These are phyloP conservation scores for Camptophora hylomeconis DNA, from an alignment of 2,329 filamentous ascomycete species.

Conservation along the genomic window DNA sequence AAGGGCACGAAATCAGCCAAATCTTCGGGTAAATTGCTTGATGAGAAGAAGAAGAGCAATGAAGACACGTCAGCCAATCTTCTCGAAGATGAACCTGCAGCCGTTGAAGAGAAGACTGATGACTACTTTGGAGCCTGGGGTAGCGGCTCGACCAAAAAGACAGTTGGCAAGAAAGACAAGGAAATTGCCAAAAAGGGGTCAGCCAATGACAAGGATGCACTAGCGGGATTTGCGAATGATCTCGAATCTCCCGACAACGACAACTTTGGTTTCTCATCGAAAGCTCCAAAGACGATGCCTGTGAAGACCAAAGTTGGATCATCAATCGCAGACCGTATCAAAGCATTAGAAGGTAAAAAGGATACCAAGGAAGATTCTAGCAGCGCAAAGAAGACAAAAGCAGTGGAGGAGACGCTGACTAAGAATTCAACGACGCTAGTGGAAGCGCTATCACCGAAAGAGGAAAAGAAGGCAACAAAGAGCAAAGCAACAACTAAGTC, in stretches of 20 bases:
- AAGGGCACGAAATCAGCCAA: slow-evolving; percentile 17
- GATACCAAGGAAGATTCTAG: slow-evolving; percentile 26
- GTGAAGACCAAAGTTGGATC: slow-evolving; percentile 29
- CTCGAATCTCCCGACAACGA: slow-evolving; percentile 25
- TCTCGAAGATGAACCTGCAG: slow-evolving; percentile 17
- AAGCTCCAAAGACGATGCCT: slow-evolving; percentile 28
- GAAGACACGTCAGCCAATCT: slow-evolving; percentile 23
- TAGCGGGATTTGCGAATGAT: slow-evolving; percentile 27
- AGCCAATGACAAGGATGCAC: slow-evolving; percentile 30
- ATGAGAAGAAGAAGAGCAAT: slow-evolving; percentile 17
- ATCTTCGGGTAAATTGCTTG: slow-evolving; percentile 12
- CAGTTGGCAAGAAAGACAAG: slow-evolving; percentile 27
- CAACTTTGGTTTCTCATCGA: slow-evolving; percentile 28
- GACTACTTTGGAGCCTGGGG: slow-evolving; percentile 20
- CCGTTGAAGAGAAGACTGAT: slow-evolving; percentile 12
- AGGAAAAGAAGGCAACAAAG: slow-evolving; percentile 28
- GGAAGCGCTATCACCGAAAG: slow-evolving; percentile 22
- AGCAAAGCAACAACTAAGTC: slow-evolving; percentile 22
- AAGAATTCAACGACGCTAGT: slow-evolving; percentile 26
- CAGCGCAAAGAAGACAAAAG: slow-evolving; percentile 26
- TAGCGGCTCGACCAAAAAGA: slow-evolving; percentile 19
- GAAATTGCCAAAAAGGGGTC: slow-evolving; percentile 30
- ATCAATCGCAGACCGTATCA: slow-evolving; percentile 42
- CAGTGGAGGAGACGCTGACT: slow-evolving; percentile 25
- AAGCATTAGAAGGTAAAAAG: slow-evolving; percentile 29